phyloP scores from a whole-genome alignment of 2,329 filamentous ascomycete genomes.

The Lizonia empirigonia region DNA sequence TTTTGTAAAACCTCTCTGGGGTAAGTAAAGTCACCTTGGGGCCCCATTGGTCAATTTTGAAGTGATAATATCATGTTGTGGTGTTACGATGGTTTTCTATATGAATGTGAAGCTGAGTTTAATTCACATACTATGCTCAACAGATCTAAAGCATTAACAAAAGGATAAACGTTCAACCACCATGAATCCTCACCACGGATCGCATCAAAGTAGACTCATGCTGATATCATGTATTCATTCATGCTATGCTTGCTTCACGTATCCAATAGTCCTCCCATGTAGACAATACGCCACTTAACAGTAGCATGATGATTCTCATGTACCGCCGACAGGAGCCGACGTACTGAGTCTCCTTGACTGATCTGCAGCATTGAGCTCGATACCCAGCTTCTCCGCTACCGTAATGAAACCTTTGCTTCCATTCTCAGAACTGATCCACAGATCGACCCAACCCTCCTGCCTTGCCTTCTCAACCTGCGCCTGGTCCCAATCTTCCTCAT shows the following conservation, averaged over 20 bases:
- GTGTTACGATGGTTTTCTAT: background rate
- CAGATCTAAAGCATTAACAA: background rate
- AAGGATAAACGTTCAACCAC: background rate
- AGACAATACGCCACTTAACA: background rate
- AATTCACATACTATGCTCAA: background rate
- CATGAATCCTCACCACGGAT: background rate
- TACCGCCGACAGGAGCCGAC: slow-evolving; percentile 17
- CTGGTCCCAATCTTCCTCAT: slow-evolving; percentile 67
- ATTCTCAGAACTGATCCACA: slow-evolving; percentile 52
- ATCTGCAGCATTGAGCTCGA: slow-evolving; percentile 18
- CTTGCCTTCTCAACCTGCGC: slow-evolving; percentile 59
- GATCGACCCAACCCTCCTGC: slow-evolving; percentile 67
- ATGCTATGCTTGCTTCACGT: background rate
- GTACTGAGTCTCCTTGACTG: slow-evolving; percentile 22
- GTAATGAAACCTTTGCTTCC: slow-evolving; percentile 56
- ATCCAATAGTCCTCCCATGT: too few relatives aligned
- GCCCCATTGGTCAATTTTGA: too few relatives aligned
- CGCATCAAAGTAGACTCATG: background rate
- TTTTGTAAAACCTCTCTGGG: too few relatives aligned
- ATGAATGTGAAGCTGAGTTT: background rate
- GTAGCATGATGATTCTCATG: background rate
- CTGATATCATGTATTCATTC: background rate
- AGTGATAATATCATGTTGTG: background rate
- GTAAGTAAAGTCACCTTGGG: too few relatives aligned
- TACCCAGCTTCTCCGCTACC: slow-evolving; percentile 50